A percentile compares a stretch with the other conserved stretches of the same genome.
These are phyloP conservation scores for Exophiala alcalophila DNA, from an alignment of 2,329 filamentous ascomycete genomes.

Conservation along the genomic window DNA sequence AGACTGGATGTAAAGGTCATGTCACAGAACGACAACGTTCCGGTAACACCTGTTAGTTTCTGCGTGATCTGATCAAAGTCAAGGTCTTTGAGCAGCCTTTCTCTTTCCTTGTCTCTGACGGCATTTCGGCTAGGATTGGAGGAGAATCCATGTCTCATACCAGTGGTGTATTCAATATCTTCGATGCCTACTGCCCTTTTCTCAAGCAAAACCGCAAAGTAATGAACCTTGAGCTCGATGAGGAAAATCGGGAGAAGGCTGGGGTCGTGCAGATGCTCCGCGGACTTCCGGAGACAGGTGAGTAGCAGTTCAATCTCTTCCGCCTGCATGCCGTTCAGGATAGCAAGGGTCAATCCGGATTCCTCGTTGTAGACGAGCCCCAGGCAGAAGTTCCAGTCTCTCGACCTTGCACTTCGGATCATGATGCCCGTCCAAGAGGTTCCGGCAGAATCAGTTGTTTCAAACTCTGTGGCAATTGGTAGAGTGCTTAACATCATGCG, in stretches of 20 bases:
- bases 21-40: slow-evolving; percentile 19
- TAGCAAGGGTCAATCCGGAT: slow-evolving; percentile 1
- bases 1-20: slow-evolving; percentile 18
- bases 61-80: slow-evolving; percentile 21
- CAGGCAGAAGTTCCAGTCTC: slow-evolving; percentile 23
- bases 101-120: slow-evolving; percentile 3
- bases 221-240: slow-evolving; percentile 20
- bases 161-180: slow-evolving; percentile 17
- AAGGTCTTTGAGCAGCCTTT: slow-evolving; percentile 11
- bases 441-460: neutral
- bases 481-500: slow-evolving; percentile 23
- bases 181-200: slow-evolving; percentile 17
- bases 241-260: slow-evolving; percentile 18
- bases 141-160: slow-evolving; percentile 21
- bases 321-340: slow-evolving; percentile 18
- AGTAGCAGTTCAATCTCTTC: slow-evolving; percentile 12
- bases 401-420: slow-evolving; percentile 17
- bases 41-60: slow-evolving; percentile 20
- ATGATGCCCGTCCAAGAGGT: slow-evolving; percentile 12
- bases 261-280: slow-evolving; percentile 4
- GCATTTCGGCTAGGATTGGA: slow-evolving; percentile 2
- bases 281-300: slow-evolving; percentile 11
- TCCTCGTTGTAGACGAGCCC: slow-evolving; percentile 11
- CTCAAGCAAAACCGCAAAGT: slow-evolving; percentile 20
- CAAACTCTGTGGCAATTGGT: slow-evolving; percentile 12